These are phyloP conservation scores for Moniliella sp. DNA, from an alignment of 1,284 basidiomycete species.

Conservation along the genomic window DNA sequence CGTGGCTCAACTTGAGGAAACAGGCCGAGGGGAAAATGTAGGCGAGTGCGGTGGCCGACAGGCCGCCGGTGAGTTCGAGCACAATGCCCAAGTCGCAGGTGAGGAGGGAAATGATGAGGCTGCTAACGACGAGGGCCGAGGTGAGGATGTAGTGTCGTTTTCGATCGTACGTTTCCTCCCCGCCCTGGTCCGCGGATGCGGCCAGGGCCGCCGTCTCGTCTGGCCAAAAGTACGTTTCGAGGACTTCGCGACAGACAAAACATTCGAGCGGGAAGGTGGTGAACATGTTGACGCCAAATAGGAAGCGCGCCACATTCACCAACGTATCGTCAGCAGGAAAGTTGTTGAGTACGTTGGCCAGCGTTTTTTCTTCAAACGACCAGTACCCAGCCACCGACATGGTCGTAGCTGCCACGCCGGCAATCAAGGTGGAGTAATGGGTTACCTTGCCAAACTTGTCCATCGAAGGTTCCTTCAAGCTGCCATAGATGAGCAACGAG, in stretches of 20 bases:
- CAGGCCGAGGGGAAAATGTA: conserved; percentile 46
- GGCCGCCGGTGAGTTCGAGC: conserved; percentile 84
- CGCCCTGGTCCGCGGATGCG: too few species aligned
- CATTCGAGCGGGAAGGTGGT: conserved; percentile 78
- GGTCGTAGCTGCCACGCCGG: conserved; percentile 18
- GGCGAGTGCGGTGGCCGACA: conserved; percentile 76
- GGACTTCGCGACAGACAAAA: conserved; percentile 71
- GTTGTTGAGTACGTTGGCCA: conserved; percentile 36
- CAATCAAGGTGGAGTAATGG: conserved; percentile 40
- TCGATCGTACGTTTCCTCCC: conserved; percentile 13
- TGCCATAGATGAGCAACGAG: conserved; percentile 55
- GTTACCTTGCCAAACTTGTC: conserved; percentile 83
- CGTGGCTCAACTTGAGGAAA: conserved; percentile 26
- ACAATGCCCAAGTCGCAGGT: conserved; percentile 94
- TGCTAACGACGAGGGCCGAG: conserved; percentile 54
- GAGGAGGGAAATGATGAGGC: conserved; percentile 65
- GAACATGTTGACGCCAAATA: conserved; percentile 94
- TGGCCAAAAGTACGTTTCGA: conserved; percentile 17
- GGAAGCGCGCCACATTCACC: conserved; percentile 62
- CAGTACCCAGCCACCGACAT: conserved; percentile 76
- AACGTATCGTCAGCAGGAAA: conserved; percentile 26
- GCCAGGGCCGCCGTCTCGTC: too few species aligned
- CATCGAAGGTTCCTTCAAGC: conserved; percentile 69
- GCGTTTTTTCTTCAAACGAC: conserved; percentile 80
- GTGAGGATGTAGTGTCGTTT: conserved; percentile 76